A percentile compares a stretch with the other conserved stretches of the same genome.
These are phyloP conservation scores for Capniomyces stellatus DNA, from an alignment of 371 early-diverging fungal species.

Conservation along the genomic window DNA sequence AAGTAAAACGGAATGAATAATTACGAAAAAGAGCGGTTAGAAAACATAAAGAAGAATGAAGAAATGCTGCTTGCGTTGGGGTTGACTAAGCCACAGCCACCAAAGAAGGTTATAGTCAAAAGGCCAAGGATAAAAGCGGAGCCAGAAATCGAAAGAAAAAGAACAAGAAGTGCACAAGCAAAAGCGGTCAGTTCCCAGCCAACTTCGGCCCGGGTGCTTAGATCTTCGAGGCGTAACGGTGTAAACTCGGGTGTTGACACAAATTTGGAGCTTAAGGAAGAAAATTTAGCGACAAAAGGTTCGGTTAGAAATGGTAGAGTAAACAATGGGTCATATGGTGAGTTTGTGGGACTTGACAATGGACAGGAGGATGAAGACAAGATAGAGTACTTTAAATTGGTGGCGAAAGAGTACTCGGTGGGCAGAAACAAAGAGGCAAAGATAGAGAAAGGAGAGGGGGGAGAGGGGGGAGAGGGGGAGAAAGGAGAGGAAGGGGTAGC, in stretches of 20 bases:
- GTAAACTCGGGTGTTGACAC: not conserved
- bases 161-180: slow-evolving; percentile 3
- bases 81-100: not conserved
- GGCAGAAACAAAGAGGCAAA: not conserved
- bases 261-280: not conserved
- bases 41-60: slow-evolving; percentile 32
- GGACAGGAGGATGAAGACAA: not conserved
- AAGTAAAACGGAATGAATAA: slow-evolving; percentile 1
- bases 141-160: slow-evolving; percentile 12
- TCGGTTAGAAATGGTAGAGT: not conserved
- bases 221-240: not conserved
- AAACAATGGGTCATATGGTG: not conserved
- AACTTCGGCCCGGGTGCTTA: not conserved
- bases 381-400: not conserved
- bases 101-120: no score
- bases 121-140: slow-evolving; percentile 8
- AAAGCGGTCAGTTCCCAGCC: not conserved
- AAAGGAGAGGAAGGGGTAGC: not conserved
- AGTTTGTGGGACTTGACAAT: not conserved
- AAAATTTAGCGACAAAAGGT: not conserved
- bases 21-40: slow-evolving; percentile 27
- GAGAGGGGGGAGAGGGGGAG: not conserved
- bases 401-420: not conserved
- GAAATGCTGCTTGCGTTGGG: slow-evolving; percentile 22
- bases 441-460: not conserved